Evolutionary conservation across 345 rosid species (phyloP).

Genomic region (Anastatica hierochuntica): DNA sequence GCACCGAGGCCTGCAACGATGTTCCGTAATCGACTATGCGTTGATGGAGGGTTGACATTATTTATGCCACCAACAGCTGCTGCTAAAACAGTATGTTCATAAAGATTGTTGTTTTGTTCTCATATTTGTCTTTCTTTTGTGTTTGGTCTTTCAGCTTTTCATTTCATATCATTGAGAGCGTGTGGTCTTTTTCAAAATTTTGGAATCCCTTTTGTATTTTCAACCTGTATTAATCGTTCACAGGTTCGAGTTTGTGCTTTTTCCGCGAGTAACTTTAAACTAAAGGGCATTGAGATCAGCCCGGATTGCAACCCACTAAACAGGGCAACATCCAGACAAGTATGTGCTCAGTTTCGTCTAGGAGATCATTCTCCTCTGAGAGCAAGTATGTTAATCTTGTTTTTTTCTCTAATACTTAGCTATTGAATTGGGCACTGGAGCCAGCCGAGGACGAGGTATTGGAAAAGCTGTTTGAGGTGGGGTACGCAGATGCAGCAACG

Average conservation of each 20-base stretch:
- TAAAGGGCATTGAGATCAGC: slow-evolving; percentile 74
- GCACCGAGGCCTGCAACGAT: slow-evolving; percentile 88
- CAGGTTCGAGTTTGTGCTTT: slow-evolving; percentile 92
- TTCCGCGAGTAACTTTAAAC: slow-evolving; percentile 45
- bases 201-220: too few species aligned
- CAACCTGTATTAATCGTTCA: background rate
- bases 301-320: slow-evolving; percentile 86
- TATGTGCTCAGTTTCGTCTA: slow-evolving; percentile 15
- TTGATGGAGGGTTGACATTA: slow-evolving; percentile 93
- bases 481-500: slow-evolving; percentile 67
- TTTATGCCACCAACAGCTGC: slow-evolving; percentile 98
- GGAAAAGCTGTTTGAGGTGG: slow-evolving; percentile 65
- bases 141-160: too few species aligned
- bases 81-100: slow-evolving; percentile 55
- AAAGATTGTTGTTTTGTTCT: background rate
- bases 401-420: slow-evolving; percentile 29
- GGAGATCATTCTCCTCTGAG: slow-evolving; percentile 3
- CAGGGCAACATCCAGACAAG: slow-evolving; percentile 65
- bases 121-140: too few species aligned
- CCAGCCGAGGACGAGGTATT: slow-evolving; percentile 74
- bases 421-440: slow-evolving; percentile 88
- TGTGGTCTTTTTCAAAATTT: too few species aligned
- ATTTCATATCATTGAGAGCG: too few species aligned
- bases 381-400: background rate
- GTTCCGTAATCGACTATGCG: slow-evolving; percentile 73